phyloP scores from a whole-genome alignment of 495 filamentous ascomycete species.

The Neurospora tetrasperma region DNA sequence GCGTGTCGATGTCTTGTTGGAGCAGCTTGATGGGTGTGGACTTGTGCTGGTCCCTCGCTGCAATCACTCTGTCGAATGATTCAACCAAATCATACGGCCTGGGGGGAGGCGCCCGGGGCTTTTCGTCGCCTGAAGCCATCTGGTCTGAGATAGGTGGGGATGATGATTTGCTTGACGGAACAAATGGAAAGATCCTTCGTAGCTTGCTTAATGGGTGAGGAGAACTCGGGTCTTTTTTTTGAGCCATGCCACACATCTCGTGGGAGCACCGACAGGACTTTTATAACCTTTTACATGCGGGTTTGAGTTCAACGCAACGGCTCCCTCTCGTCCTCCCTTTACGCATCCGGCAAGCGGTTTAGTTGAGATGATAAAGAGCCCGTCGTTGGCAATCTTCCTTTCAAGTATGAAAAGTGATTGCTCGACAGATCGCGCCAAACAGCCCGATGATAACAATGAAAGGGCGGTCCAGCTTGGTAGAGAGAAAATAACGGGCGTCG shows the following conservation, averaged over 20 bases:
- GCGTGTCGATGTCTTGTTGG: background rate
- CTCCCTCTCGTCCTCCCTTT: background rate
- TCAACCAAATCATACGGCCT: background rate
- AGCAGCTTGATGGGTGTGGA: background rate
- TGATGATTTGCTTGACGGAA: background rate
- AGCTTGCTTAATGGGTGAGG: background rate
- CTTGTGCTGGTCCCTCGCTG: background rate
- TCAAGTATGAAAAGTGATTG: background rate
- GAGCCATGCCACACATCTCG: background rate
- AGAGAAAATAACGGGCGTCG: background rate
- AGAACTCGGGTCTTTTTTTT: background rate
- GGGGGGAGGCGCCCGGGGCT: background rate
- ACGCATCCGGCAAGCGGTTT: background rate
- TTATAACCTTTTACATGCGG: background rate
- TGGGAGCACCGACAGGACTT: background rate
- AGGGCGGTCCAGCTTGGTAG: background rate
- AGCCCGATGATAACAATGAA: background rate
- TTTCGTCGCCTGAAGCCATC: background rate
- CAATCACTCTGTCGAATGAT: background rate
- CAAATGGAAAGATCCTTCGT: background rate
- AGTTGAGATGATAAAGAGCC: background rate
- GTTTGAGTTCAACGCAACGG: background rate
- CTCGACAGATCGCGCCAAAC: background rate
- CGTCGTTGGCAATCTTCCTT: background rate
- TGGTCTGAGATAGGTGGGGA: background rate